A percentile compares a stretch with the other conserved stretches of the same genome.
Conservation (phyloP, 2,329 filamentous ascomycete species). For the Zelopaecilomyces penicillatus region DNA sequence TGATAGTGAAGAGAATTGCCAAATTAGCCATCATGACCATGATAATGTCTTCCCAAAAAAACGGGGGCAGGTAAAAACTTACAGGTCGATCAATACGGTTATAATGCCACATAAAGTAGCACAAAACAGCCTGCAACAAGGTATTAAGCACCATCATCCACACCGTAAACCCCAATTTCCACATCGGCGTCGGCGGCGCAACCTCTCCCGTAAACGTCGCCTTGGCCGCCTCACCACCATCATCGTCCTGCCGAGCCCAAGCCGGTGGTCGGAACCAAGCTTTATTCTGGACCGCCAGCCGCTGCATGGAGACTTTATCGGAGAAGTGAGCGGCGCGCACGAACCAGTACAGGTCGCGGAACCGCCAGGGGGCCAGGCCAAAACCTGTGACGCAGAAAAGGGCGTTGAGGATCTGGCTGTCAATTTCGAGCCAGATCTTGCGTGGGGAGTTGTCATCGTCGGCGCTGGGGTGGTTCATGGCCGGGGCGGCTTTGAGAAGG, state of each 20-base stretch:
- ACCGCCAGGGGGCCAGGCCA: constrained; percentile 75
- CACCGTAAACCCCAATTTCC: constrained; percentile 17
- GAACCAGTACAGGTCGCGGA: constrained; percentile 63
- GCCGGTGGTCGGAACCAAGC: constrained; percentile 20
- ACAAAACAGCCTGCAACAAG: constrained; percentile 15
- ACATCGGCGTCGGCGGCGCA: constrained; percentile 15
- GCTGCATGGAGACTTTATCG: constrained; percentile 13
- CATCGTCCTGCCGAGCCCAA: constrained; percentile 11
- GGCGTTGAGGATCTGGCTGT: constrained; percentile 69
- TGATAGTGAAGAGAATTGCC: not conserved
- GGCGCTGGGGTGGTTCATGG: constrained; percentile 65
- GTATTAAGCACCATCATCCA: constrained; percentile 19
- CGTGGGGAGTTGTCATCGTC: constrained; percentile 66
- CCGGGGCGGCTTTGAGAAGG: constrained; percentile 32
- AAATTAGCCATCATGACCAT: not conserved
- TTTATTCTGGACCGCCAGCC: constrained; percentile 15
- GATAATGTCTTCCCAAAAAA: not conserved
- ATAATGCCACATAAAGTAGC: constrained; percentile 18
- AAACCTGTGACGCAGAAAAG: constrained; percentile 85
- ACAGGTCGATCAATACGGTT: constrained; percentile 17
- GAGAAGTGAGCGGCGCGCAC: constrained; percentile 12
- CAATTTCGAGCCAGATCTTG: constrained; percentile 77
- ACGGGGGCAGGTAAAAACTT: constrained; percentile 3
- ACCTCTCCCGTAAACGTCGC: constrained; percentile 13
- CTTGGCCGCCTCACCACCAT: constrained; percentile 3